Evolutionary conservation across 2,329 filamentous ascomycete genomes (phyloP).

Genomic region (Sphaceloma murrayae): DNA sequence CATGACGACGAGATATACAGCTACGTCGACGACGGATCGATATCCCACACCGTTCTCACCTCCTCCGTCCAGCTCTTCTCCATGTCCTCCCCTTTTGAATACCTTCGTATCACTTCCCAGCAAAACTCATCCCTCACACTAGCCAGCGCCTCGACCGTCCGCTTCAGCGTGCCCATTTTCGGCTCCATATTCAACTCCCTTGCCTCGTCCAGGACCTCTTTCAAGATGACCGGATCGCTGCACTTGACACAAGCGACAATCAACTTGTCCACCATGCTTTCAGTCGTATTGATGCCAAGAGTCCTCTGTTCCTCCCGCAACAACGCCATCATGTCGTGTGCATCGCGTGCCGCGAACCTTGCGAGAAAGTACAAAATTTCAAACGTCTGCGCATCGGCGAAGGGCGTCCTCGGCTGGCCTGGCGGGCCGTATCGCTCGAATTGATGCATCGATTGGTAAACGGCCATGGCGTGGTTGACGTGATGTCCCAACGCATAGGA

Average conservation of each 20-base stretch:
- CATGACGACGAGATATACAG: too few relatives aligned
- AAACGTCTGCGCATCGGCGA: slow-evolving; percentile 45
- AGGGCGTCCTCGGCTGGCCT: slow-evolving; percentile 21
- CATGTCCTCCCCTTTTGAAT: not conserved
- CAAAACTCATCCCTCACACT: not conserved
- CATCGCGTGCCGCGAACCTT: not conserved
- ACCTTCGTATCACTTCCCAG: slow-evolving; percentile 4
- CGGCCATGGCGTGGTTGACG: slow-evolving; percentile 43
- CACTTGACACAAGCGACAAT: slow-evolving; percentile 3
- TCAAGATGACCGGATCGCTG: not conserved
- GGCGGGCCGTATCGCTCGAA: slow-evolving; percentile 23
- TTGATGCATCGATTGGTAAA: slow-evolving; percentile 52
- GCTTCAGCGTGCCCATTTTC: not conserved
- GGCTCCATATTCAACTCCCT: not conserved
- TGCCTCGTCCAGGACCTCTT: not conserved
- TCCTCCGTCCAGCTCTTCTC: not conserved
- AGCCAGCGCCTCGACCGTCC: not conserved
- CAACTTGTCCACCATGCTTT: slow-evolving; percentile 2
- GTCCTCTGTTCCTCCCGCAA: slow-evolving; percentile 38
- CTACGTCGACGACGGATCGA: not conserved
- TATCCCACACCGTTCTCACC: not conserved
- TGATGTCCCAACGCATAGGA: slow-evolving; percentile 28
- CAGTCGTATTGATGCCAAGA: not conserved
- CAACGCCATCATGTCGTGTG: not conserved
- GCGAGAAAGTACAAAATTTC: slow-evolving; percentile 39